Conservation (phyloP, 176 grass and related monocot genomes). For the Miscanthus lutarioriparius region DNA sequence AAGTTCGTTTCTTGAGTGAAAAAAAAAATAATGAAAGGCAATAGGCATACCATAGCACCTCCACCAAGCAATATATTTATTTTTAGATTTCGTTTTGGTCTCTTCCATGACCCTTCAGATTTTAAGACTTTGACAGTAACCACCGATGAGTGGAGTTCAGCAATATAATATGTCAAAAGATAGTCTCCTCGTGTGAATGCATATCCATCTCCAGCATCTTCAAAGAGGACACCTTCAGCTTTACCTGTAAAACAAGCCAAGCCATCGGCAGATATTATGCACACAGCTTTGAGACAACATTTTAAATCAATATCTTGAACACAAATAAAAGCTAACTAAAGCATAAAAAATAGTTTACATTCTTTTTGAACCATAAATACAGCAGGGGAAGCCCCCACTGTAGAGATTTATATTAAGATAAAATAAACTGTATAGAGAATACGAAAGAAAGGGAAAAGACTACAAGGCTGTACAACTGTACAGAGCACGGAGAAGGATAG, state of each 20-base stretch:
- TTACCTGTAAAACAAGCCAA: constrained; percentile 56
- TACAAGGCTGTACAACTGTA: no score
- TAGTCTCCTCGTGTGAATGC: constrained; percentile 66
- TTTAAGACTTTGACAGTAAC: constrained; percentile 66
- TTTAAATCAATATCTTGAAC: not conserved
- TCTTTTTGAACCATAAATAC: no score
- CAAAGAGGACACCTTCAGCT: constrained; percentile 83
- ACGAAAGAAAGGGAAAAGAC: no score
- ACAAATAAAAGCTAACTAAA: not conserved
- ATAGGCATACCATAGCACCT: constrained; percentile 71
- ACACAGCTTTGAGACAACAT: not conserved
- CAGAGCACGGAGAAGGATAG: no score
- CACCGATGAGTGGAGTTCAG: constrained; percentile 61
- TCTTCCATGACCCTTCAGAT: constrained; percentile 70
- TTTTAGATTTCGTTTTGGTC: constrained; percentile 59
- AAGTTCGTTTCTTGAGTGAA: not conserved
- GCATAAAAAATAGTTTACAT: not conserved
- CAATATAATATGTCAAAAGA: constrained; percentile 81
- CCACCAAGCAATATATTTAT: constrained; percentile 80
- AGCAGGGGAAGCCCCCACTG: no score
- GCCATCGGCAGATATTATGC: constrained; percentile 1
- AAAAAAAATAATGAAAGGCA: not conserved
- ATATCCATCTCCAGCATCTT: constrained; percentile 93
- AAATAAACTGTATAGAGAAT: no score
- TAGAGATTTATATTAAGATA: no score